Conservation (phyloP, 495 filamentous ascomycete species). For the Penicillium pulvis region DNA sequence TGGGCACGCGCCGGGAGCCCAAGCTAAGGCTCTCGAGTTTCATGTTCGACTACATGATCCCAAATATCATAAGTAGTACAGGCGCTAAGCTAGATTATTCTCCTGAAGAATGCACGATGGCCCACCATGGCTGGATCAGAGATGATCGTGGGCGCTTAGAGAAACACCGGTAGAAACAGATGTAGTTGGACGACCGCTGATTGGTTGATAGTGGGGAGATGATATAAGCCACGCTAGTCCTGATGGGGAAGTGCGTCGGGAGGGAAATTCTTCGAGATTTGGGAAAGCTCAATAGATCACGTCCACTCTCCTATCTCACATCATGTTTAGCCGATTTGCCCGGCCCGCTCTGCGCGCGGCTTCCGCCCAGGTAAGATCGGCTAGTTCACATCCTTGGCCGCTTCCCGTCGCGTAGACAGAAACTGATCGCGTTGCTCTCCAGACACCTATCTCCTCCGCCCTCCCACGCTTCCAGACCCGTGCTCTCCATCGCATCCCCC, state of each 20-base stretch:
- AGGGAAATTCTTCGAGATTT: constrained; percentile 42
- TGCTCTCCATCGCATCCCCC: constrained; percentile 58
- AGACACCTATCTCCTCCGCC: constrained; percentile 43
- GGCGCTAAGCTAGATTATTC: constrained; percentile 26
- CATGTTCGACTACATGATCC: constrained; percentile 21
- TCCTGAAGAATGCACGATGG: constrained; percentile 17
- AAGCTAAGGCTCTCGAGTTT: constrained; percentile 31
- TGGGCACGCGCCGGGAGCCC: constrained; percentile 33
- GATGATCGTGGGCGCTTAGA: constrained; percentile 30
- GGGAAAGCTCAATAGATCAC: constrained; percentile 3
- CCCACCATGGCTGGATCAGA: not conserved
- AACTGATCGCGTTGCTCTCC: constrained; percentile 27
- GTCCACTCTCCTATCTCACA: constrained; percentile 19
- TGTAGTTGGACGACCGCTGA: constrained; percentile 33
- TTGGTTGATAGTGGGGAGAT: constrained; percentile 28
- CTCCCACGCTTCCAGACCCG: constrained; percentile 47
- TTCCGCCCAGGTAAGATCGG: constrained; percentile 38
- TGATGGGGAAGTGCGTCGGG: constrained; percentile 29
- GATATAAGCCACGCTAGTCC: constrained; percentile 39
- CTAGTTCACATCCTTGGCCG: not conserved
- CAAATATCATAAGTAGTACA: constrained; percentile 8
- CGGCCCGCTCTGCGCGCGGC: constrained; percentile 54
- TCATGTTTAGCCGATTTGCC: constrained; percentile 54
- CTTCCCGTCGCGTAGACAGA: constrained; percentile 2
- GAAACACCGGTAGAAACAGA: constrained; percentile 9